Evolutionary conservation across 2,329 filamentous ascomycete genomes (phyloP).

Genomic region (Ophiostoma himal-ulmi): DNA sequence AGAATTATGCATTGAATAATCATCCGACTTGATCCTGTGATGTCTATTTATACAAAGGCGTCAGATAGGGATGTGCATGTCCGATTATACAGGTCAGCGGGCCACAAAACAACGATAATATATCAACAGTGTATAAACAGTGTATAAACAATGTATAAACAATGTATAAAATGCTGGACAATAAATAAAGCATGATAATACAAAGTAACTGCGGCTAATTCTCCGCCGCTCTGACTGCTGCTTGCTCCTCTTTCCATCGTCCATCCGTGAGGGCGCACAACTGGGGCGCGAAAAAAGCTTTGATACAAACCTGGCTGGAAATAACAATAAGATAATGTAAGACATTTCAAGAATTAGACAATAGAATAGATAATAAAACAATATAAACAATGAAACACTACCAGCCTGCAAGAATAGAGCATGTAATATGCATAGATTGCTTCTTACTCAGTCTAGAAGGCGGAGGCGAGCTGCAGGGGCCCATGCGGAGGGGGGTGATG

Average conservation of each 20-base stretch:
- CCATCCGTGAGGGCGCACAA: background rate
- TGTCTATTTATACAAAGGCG: conserved; percentile 1
- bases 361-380: background rate
- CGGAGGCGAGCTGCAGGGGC: conserved; percentile 23
- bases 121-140: background rate
- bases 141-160: background rate
- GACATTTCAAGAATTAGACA: background rate
- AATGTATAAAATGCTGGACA: background rate
- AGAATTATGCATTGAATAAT: background rate
- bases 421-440: background rate
- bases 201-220: conserved; percentile 5
- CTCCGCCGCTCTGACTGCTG: background rate
- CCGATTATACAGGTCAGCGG: background rate
- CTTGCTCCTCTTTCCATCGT: background rate
- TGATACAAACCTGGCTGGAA: background rate
- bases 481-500: background rate
- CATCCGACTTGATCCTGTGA: background rate
- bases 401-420: background rate
- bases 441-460: conserved; percentile 21
- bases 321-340: background rate
- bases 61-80: background rate
- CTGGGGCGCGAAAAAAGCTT: background rate
- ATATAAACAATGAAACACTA: background rate
- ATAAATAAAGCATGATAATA: background rate
- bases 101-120: background rate